Conservation (phyloP, 2,329 filamentous ascomycete genomes). For the Ophiostoma pallidulum region DNA sequence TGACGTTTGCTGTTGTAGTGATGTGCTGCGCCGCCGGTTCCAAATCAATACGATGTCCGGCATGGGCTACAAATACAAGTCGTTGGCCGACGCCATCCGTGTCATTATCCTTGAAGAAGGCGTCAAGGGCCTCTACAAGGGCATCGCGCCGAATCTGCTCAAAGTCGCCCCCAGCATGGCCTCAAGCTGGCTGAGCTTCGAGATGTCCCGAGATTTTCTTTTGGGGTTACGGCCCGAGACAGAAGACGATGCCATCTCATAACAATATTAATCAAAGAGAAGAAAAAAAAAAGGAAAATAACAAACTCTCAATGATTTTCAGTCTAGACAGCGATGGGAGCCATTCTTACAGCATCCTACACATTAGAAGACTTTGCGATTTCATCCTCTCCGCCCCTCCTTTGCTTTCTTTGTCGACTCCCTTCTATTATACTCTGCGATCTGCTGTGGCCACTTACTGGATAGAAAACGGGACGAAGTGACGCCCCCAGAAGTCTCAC, state of each 20-base stretch:
- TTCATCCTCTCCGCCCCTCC: not conserved
- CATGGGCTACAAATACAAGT: conserved; percentile 93
- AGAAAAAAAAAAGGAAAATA: no score
- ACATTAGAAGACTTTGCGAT: not conserved
- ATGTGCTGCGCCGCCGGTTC: conserved; percentile 86
- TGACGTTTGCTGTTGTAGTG: conserved; percentile 40
- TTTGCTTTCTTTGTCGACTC: not conserved
- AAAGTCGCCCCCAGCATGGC: conserved; percentile 99
- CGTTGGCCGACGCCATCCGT: conserved; percentile 70
- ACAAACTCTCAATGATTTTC: not conserved
- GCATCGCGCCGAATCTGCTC: conserved; percentile 86
- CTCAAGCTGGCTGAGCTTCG: conserved; percentile 95
- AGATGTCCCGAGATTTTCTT: conserved; percentile 82
- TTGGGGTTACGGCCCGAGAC: conserved; percentile 46
- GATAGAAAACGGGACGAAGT: not conserved
- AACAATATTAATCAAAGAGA: not conserved
- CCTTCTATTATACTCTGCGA: not conserved
- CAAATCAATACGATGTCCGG: conserved; percentile 99
- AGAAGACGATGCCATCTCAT: conserved; percentile 20
- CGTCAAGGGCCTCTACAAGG: conserved; percentile 81
- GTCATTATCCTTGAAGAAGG: conserved; percentile 82
- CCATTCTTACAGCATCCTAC: not conserved
- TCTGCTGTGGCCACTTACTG: not conserved
- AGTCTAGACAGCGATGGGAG: not conserved
- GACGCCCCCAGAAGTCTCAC: no score